Conservation (phyloP, 177 flowering plant genomes). For the Vitis hybrid region DNA sequence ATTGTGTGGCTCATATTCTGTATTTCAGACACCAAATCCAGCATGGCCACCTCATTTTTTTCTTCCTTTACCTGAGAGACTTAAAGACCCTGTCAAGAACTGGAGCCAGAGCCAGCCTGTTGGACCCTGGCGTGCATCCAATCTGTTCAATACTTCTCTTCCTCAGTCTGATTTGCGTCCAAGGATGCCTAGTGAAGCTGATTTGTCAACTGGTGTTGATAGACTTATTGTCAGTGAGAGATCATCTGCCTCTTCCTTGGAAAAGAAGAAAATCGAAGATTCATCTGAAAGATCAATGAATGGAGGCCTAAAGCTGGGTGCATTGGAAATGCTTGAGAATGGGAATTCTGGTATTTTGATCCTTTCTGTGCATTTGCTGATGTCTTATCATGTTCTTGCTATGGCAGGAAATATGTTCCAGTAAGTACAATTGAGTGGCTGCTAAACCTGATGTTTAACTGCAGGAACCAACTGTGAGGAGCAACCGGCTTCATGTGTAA, state of each 20-base stretch:
- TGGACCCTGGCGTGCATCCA: constrained; percentile 64
- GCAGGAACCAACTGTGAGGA: constrained; percentile 45
- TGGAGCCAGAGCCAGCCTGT: constrained; percentile 65
- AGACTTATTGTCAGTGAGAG: constrained; percentile 35
- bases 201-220: constrained; percentile 30
- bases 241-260: constrained; percentile 34
- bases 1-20: background rate
- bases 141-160: constrained; percentile 41
- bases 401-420: constrained; percentile 10
- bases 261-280: constrained; percentile 49
- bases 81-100: constrained; percentile 59
- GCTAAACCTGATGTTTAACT: constrained; percentile 17
- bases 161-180: constrained; percentile 46
- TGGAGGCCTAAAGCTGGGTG: constrained; percentile 39
- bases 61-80: constrained; percentile 50
- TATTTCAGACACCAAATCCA: constrained; percentile 57
- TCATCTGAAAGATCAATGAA: constrained; percentile 42
- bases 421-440: constrained; percentile 20
- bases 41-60: constrained; percentile 58
- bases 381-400: constrained; percentile 17
- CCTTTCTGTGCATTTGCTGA: constrained; percentile 14
- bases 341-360: constrained; percentile 40
- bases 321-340: constrained; percentile 39
- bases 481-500: constrained; percentile 33
- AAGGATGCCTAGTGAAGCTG: constrained; percentile 47